A percentile compares a stretch with the other conserved stretches of the same genome.
These are phyloP conservation scores for Penicillium janthinellum DNA, from an alignment of 2,329 filamentous ascomycete genomes.

Conservation along the genomic window DNA sequence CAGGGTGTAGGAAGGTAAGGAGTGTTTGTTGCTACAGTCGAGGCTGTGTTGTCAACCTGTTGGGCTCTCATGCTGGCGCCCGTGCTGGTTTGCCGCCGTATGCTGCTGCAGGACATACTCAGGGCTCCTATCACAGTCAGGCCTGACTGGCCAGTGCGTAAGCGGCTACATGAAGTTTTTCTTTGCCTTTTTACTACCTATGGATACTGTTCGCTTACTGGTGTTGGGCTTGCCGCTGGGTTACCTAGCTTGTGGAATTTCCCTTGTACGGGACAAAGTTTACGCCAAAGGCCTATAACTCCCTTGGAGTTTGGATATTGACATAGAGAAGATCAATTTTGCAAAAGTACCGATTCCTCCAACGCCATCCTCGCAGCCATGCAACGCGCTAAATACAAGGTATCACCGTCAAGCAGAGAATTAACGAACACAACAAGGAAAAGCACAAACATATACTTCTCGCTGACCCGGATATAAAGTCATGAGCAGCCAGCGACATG, in stretches of 20 bases:
- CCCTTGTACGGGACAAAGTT: background rate
- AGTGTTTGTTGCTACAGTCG: background rate
- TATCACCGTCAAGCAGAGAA: conserved; percentile 21
- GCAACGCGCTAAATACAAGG: conserved; percentile 25
- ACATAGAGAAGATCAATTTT: background rate
- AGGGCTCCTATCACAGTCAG: conserved; percentile 1
- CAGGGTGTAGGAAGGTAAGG: no score
- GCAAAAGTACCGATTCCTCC: conserved; percentile 2
- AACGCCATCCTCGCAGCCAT: conserved; percentile 23
- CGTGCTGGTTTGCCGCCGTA: conserved; percentile 2
- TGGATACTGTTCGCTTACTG: background rate
- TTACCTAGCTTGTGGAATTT: background rate
- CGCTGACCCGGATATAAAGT: background rate
- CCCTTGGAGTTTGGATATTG: background rate
- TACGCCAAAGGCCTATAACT: no score
- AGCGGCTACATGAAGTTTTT: conserved; percentile 1
- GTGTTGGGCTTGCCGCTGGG: background rate
- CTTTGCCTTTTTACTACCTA: background rate
- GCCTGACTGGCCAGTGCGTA: background rate
- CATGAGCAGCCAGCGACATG: background rate
- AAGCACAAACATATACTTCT: background rate
- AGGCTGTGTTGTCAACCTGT: background rate
- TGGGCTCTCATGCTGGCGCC: background rate
- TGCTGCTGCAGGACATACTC: background rate
- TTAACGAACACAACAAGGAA: background rate